phyloP scores from a whole-genome alignment of 495 filamentous ascomycete species.

The Niebla homalea region DNA sequence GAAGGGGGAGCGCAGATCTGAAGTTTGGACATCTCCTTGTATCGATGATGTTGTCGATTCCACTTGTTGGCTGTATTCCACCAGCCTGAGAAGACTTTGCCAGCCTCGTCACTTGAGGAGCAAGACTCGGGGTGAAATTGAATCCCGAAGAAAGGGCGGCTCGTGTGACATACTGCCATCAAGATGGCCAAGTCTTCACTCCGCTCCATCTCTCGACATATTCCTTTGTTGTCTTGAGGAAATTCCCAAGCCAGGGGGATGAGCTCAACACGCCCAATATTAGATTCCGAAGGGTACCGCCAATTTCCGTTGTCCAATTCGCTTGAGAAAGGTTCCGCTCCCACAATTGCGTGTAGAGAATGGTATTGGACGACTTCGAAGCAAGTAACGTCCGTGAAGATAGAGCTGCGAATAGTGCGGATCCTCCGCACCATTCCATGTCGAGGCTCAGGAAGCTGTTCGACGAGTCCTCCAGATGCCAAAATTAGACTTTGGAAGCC shows the following conservation, averaged over 20 bases:
- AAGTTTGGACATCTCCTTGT: background rate
- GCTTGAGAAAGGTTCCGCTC: slow-evolving; percentile 20
- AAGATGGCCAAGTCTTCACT: slow-evolving; percentile 35
- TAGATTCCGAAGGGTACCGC: background rate
- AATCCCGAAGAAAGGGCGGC: slow-evolving; percentile 75
- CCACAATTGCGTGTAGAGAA: slow-evolving; percentile 58
- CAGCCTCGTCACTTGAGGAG: slow-evolving; percentile 62
- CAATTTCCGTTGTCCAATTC: background rate
- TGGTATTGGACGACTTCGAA: slow-evolving; percentile 78
- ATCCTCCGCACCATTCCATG: slow-evolving; percentile 70
- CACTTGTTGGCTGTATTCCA: slow-evolving; percentile 44
- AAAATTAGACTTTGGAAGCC: slow-evolving; percentile 77
- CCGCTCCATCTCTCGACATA: background rate
- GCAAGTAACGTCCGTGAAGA: slow-evolving; percentile 42
- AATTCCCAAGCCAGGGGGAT: slow-evolving; percentile 54
- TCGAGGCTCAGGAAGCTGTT: slow-evolving; percentile 49
- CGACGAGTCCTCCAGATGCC: slow-evolving; percentile 50
- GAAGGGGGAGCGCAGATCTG: too few species aligned
- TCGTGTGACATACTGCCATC: slow-evolving; percentile 59
- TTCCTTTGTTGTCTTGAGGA: slow-evolving; percentile 2
- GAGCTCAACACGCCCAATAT: slow-evolving; percentile 24
- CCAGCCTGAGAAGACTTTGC: slow-evolving; percentile 60
- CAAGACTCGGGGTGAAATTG: slow-evolving; percentile 95
- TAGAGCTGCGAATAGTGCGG: slow-evolving; percentile 32
- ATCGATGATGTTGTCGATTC: background rate